Percentiles rank a stretch among this genome's conserved stretches.
Evolutionary conservation across 352 stramenopile genomes (phyloP).

Genomic region (Pythium chondricola): DNA sequence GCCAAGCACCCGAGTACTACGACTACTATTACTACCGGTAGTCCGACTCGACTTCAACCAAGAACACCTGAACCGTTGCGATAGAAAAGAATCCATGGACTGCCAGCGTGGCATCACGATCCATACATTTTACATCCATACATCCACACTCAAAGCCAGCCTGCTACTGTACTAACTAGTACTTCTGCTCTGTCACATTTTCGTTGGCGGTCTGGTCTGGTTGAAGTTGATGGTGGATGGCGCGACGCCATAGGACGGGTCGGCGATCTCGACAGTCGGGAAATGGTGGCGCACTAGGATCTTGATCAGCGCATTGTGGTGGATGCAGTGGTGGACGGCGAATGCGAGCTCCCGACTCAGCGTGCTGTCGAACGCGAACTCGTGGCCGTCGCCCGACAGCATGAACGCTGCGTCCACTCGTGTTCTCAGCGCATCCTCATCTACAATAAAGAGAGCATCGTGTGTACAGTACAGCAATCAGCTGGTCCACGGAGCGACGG

Average conservation of each 20-base stretch:
- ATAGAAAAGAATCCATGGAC: too few species aligned
- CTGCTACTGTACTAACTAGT: too few species aligned
- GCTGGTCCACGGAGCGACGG: neutral
- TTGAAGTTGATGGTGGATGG: slow-evolving; percentile 68
- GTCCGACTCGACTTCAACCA: too few species aligned
- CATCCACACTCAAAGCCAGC: too few species aligned
- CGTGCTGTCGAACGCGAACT: slow-evolving; percentile 67
- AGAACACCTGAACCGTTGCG: too few species aligned
- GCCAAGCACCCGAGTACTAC: neutral
- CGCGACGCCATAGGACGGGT: slow-evolving; percentile 63
- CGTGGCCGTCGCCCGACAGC: slow-evolving; percentile 60
- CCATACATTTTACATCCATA: too few species aligned
- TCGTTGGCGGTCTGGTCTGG: too few species aligned
- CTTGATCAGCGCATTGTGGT: slow-evolving; percentile 81
- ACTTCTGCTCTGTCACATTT: too few species aligned
- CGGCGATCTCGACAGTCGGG: slow-evolving; percentile 32
- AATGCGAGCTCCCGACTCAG: slow-evolving; percentile 77
- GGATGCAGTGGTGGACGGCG: slow-evolving; percentile 80
- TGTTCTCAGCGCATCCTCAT: slow-evolving; percentile 12
- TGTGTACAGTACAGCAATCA: neutral
- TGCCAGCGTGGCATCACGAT: too few species aligned
- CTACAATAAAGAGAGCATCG: slow-evolving; percentile 2
- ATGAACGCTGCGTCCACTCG: slow-evolving; percentile 63
- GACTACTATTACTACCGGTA: too few species aligned
- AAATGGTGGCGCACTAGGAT: slow-evolving; percentile 68